Conservation (phyloP, 495 filamentous ascomycete species). For the Penicillium salamii region DNA sequence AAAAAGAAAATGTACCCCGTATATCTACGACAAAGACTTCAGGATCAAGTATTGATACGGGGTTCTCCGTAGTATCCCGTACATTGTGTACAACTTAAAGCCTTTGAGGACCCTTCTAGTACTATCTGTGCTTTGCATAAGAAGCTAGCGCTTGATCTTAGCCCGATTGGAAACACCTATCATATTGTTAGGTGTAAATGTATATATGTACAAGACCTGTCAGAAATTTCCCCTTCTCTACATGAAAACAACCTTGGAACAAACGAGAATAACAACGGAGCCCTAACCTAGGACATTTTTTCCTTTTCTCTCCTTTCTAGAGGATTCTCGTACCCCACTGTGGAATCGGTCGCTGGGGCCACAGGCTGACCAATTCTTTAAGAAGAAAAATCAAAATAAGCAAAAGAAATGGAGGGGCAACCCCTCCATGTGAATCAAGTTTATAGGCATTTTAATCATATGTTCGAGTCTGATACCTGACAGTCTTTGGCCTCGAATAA, state of each 20-base stretch:
- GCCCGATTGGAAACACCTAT: neutral
- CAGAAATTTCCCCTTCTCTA: constrained; percentile 3
- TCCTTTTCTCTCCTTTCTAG: neutral
- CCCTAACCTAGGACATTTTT: neutral
- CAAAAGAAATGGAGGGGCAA: constrained; percentile 18
- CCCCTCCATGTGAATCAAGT: neutral
- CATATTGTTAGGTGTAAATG: neutral
- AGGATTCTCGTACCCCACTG: constrained; percentile 4
- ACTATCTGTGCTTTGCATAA: neutral
- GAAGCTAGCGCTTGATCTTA: neutral
- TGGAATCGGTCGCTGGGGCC: constrained; percentile 36
- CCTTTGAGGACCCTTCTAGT: neutral
- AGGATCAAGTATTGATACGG: too few relatives aligned
- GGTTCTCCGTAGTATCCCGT: too few relatives aligned
- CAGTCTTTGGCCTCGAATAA: too few relatives aligned
- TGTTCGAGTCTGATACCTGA: too few relatives aligned
- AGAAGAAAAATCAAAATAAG: constrained; percentile 48
- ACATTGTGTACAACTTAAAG: too few relatives aligned
- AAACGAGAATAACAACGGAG: constrained; percentile 12
- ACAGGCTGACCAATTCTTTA: constrained; percentile 28
- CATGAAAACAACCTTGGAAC: constrained; percentile 14
- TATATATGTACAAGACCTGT: neutral
- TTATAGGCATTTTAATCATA: too few relatives aligned
- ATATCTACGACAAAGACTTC: too few relatives aligned
- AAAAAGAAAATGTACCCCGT: too few relatives aligned